Evolutionary conservation across 2,329 filamentous ascomycete genomes (phyloP).

Genomic region (Fusarium denticulatum): DNA sequence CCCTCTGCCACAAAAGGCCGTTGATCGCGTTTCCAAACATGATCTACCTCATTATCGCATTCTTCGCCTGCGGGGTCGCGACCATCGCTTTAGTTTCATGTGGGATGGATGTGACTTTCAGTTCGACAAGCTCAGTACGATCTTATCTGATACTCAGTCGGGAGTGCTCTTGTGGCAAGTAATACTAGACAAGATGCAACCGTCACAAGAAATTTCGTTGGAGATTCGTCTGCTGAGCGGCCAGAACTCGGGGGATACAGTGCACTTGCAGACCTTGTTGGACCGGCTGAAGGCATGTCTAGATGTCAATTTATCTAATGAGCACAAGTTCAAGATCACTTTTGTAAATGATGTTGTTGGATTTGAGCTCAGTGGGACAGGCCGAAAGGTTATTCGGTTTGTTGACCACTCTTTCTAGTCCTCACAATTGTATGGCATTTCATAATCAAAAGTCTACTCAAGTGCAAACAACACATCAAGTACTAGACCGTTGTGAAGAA

Average conservation of each 20-base stretch:
- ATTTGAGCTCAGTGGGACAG: conserved; percentile 41
- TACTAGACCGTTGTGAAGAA: neutral
- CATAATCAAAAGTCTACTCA: neutral
- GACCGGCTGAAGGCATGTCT: neutral
- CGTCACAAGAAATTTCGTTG: conserved; percentile 34
- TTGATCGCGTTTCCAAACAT: conserved; percentile 21
- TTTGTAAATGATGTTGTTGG: conserved; percentile 48
- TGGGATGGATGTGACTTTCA: conserved; percentile 53
- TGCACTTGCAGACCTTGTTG: conserved; percentile 34
- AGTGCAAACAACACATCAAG: neutral
- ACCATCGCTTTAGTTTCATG: conserved; percentile 55
- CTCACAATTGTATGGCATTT: neutral
- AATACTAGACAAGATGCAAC: conserved; percentile 46
- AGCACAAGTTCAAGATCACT: conserved; percentile 48
- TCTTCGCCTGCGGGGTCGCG: conserved; percentile 53
- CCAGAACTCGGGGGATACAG: neutral
- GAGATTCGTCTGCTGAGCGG: conserved; percentile 45
- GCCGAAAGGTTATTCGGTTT: conserved; percentile 44
- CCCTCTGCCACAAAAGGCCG: conserved; percentile 39
- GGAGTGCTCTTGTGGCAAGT: conserved; percentile 56
- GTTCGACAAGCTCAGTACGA: conserved; percentile 43
- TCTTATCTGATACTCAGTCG: conserved; percentile 39
- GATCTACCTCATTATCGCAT: conserved; percentile 45
- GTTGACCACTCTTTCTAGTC: conserved; percentile 33
- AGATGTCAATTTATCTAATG: conserved; percentile 30